A percentile compares a stretch with the other conserved stretches of the same genome.
These are phyloP conservation scores for Cytospora piceae DNA, from an alignment of 2,329 filamentous ascomycete genomes.

Conservation along the genomic window DNA sequence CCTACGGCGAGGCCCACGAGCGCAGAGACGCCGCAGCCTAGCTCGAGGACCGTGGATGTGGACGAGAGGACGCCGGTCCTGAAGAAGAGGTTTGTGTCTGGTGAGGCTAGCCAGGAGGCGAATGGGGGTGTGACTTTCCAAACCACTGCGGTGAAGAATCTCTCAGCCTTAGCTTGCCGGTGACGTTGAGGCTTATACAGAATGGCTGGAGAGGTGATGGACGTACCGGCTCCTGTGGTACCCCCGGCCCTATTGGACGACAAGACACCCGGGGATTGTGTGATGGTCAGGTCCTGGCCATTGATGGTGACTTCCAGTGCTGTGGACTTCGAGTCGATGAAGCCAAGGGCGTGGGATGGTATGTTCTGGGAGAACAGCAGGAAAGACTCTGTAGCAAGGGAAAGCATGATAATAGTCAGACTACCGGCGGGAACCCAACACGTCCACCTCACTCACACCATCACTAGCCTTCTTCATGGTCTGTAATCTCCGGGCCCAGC, in stretches of 20 bases:
- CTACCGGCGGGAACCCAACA: neutral
- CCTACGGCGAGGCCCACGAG: slow-evolving; percentile 73
- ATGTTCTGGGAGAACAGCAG: slow-evolving; percentile 78
- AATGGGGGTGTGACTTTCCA: slow-evolving; percentile 90
- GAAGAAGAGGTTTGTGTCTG: slow-evolving; percentile 64
- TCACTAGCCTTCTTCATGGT: slow-evolving; percentile 52
- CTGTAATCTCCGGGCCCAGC: slow-evolving; percentile 50
- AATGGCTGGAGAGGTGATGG: neutral
- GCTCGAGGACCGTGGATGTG: slow-evolving; percentile 70
- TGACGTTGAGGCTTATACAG: too few species aligned
- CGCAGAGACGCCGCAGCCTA: slow-evolving; percentile 87
- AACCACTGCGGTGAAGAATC: slow-evolving; percentile 59
- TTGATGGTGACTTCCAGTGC: slow-evolving; percentile 69
- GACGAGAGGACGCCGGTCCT: slow-evolving; percentile 51
- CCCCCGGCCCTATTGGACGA: slow-evolving; percentile 71
- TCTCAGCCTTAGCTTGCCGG: neutral
- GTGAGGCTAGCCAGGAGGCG: slow-evolving; percentile 74
- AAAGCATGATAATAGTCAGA: slow-evolving; percentile 14
- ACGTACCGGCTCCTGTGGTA: slow-evolving; percentile 56
- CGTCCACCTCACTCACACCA: neutral
- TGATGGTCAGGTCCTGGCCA: slow-evolving; percentile 72
- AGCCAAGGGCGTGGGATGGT: slow-evolving; percentile 79
- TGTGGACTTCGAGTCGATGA: slow-evolving; percentile 73
- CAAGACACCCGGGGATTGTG: slow-evolving; percentile 83
- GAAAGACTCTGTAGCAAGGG: slow-evolving; percentile 73